A percentile compares a stretch with the other conserved stretches of the same genome.
Conservation (phyloP, 495 filamentous ascomycete species). For the Penicillium goetzii region DNA sequence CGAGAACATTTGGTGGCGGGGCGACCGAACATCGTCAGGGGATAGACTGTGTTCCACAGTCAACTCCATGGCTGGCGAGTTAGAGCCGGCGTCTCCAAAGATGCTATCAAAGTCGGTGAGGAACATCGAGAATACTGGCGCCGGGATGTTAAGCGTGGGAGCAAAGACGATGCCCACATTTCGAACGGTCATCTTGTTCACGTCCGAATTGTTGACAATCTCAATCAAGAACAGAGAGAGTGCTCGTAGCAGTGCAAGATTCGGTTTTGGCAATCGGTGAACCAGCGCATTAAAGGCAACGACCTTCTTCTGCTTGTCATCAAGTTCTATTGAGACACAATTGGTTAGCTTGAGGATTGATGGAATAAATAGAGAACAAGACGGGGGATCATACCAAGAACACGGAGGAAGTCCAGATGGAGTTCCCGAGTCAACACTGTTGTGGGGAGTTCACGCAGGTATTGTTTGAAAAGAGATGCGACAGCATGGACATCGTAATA, state of each 20-base stretch:
- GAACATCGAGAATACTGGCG: conserved; percentile 91
- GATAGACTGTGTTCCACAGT: conserved; percentile 49
- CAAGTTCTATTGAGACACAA: conserved; percentile 51
- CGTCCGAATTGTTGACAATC: conserved; percentile 84
- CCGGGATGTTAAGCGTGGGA: conserved; percentile 96
- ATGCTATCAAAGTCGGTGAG: conserved; percentile 87
- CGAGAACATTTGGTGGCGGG: conserved; percentile 70
- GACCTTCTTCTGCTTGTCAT: conserved; percentile 76
- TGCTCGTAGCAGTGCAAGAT: conserved; percentile 77
- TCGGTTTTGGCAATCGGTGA: conserved; percentile 77
- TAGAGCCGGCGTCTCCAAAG: conserved; percentile 62
- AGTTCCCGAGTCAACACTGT: conserved; percentile 90
- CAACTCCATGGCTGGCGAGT: conserved; percentile 42
- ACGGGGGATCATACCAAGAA: conserved; percentile 66
- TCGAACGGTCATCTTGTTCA: conserved; percentile 97
- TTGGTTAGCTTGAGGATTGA: conserved; percentile 20
- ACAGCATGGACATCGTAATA: conserved; percentile 97
- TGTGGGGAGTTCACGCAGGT: conserved; percentile 87
- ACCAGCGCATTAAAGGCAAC: conserved; percentile 83
- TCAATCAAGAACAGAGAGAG: conserved; percentile 84
- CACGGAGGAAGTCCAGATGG: conserved; percentile 83
- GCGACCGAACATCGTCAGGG: conserved; percentile 66
- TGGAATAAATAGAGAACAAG: not conserved
- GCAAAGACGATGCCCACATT: conserved; percentile 99
- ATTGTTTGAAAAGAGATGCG: conserved; percentile 90